These are phyloP conservation scores for Daedalea quercina DNA, from an alignment of 768 basidiomycete species.

Conservation along the genomic window DNA sequence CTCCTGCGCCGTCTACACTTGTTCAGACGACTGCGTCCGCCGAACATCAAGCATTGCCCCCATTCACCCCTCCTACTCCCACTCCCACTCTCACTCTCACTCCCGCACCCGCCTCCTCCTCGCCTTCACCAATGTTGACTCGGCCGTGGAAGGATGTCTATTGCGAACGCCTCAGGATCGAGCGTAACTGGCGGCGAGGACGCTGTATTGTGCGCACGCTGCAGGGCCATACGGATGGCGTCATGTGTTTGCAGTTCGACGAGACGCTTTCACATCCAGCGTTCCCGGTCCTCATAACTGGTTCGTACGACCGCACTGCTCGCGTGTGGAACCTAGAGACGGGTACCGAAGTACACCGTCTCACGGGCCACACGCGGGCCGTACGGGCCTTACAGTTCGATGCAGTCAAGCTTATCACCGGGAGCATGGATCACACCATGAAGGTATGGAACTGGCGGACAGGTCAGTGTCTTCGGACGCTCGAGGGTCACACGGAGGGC, in stretches of 20 bases:
- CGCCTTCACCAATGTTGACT: constrained; percentile 37
- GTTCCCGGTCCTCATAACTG: constrained; percentile 94
- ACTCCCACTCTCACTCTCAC: constrained; percentile 14
- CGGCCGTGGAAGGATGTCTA: constrained; percentile 99
- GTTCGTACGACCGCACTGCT: constrained; percentile 92
- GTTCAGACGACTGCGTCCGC: too few relatives aligned
- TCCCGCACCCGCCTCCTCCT: constrained; percentile 16
- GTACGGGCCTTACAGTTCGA: constrained; percentile 94
- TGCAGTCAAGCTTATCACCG: constrained; percentile 90
- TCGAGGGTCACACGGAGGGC: constrained; percentile 87
- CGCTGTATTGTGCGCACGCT: constrained; percentile 80
- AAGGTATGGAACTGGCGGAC: constrained; percentile 96
- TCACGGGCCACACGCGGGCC: constrained; percentile 89
- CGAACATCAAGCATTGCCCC: constrained; percentile 13
- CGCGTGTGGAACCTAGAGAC: constrained; percentile 97
- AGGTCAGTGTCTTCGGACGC: constrained; percentile 79
- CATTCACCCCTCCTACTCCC: constrained; percentile 3
- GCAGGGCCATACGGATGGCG: constrained; percentile 90
- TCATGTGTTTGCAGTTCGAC: constrained; percentile 95
- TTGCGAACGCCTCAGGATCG: constrained; percentile 92
- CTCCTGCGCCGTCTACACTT: constrained; percentile 1
- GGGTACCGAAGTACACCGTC: constrained; percentile 72
- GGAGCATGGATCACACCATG: constrained; percentile 92
- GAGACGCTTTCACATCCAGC: constrained; percentile 77
- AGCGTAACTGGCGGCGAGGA: constrained; percentile 96